These are phyloP conservation scores for Grigorovia humatica DNA, from an alignment of 805 yeast genomes.

Conservation along the genomic window DNA sequence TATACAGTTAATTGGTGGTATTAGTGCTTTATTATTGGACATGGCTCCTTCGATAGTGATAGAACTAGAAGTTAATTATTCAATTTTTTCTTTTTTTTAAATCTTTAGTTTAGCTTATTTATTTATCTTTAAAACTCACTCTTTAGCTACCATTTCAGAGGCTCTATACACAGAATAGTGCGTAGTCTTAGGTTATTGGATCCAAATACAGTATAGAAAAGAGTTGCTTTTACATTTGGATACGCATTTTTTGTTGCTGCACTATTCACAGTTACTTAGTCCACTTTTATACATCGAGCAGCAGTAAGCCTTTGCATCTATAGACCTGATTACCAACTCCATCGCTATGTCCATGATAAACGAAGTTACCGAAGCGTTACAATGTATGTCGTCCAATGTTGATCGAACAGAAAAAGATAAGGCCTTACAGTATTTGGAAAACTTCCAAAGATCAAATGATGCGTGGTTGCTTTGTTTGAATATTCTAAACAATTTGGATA, in stretches of 20 bases:
- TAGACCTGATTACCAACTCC: no score
- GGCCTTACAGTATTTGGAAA: conserved; percentile 51
- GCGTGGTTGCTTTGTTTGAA: conserved; percentile 72
- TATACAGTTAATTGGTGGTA: conserved; percentile 88
- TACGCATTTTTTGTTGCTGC: no score
- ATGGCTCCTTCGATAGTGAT: conserved; percentile 3
- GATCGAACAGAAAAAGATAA: conserved; percentile 28
- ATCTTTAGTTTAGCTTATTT: not conserved
- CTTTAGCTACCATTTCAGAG: no score
- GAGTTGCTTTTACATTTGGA: no score
- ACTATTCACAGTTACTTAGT: no score
- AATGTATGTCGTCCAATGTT: conserved; percentile 23
- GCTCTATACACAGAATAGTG: no score
- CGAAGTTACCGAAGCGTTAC: conserved; percentile 20
- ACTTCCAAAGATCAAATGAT: conserved; percentile 69
- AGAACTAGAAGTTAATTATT: not conserved
- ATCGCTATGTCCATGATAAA: conserved; percentile 3
- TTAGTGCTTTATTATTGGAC: conserved; percentile 30
- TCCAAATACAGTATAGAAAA: no score
- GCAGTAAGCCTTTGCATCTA: no score
- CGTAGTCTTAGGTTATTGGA: no score
- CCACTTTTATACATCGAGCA: no score
- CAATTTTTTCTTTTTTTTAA: not conserved
- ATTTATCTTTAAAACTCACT: no score
- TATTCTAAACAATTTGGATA: conserved; percentile 32